These are phyloP conservation scores for Auriscalpium vulgare DNA, from an alignment of 768 basidiomycete genomes.

Conservation along the genomic window DNA sequence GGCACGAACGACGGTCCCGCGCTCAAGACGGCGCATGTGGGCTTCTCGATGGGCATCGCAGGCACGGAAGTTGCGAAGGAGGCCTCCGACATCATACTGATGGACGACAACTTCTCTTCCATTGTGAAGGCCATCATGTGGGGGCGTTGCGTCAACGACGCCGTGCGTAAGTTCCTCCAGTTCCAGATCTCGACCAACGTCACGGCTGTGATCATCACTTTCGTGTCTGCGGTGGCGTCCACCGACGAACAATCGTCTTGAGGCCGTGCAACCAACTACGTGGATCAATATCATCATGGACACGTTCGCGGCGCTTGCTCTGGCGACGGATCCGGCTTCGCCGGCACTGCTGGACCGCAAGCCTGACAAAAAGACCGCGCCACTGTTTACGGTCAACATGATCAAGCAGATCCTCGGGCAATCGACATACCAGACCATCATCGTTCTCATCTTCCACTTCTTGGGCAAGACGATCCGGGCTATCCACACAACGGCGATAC, in stretches of 20 bases:
- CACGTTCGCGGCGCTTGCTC: slow-evolving; percentile 93
- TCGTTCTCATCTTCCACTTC: slow-evolving; percentile 90
- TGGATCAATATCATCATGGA: slow-evolving; percentile 99
- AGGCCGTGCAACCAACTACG: slow-evolving; percentile 92
- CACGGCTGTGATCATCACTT: slow-evolving; percentile 91
- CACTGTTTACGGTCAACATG: slow-evolving; percentile 90
- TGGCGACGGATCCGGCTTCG: slow-evolving; percentile 93
- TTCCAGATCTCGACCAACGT: slow-evolving; percentile 94
- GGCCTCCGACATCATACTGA: slow-evolving; percentile 96
- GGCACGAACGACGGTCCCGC: slow-evolving; percentile 98
- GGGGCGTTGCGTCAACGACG: slow-evolving; percentile 98
- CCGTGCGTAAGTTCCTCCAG: slow-evolving; percentile 95
- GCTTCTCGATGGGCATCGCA: slow-evolving; percentile 94
- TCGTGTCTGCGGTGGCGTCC: slow-evolving; percentile 83
- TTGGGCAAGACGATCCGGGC: slow-evolving; percentile 66
- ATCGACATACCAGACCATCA: slow-evolving; percentile 73
- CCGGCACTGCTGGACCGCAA: slow-evolving; percentile 75
- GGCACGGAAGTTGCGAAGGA: slow-evolving; percentile 99
- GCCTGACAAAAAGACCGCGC: slow-evolving; percentile 84
- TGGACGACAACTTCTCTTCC: slow-evolving; percentile 95
- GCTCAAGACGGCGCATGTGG: slow-evolving; percentile 90
- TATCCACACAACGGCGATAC: slow-evolving; percentile 29
- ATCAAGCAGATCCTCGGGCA: slow-evolving; percentile 94
- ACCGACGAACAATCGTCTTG: slow-evolving; percentile 72
- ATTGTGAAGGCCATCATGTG: slow-evolving; percentile 98